Base-by-base conservation (phyloP, 768 basidiomycete genomes). In the Kwoniella botswanensis region DNA sequence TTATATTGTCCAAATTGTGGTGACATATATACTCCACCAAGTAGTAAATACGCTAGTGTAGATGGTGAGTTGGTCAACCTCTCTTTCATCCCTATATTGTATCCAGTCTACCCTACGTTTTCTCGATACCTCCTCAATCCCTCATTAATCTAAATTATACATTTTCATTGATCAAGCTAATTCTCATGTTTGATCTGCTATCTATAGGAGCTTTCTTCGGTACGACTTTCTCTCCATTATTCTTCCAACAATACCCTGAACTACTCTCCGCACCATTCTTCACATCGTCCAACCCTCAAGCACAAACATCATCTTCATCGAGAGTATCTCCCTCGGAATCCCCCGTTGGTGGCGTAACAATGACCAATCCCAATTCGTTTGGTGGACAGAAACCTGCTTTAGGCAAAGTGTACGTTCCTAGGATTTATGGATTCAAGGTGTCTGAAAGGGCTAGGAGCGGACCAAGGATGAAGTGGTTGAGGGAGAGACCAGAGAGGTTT, bases 1-100 rank as follows among this genome's bases (percentile, higher is more conserved):
- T 88, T 99, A 54, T 98, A 91, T 84, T 99, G 97, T 84, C 93
- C 97, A 17, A 97, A 94, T 84, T 99, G 97, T 84, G 93, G 95
- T 74, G 97, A 99, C 82, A 92, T 97, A 75, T 99, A 96, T 83
- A 89, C 90, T 0, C 97, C 97, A 3, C 94, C 96, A 7, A 94
- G 93, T 85, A 94, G 92, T 83, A 89, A 95, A 71, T 99, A 94
- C 84, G 92, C 93, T 80, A 92, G 92, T 46, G 93, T 99, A 42
- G 97, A 99, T 84, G 97, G 95, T 93, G 79, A 77, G 90, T 85
- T 53, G 26, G 9, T 35, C 4, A 4, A 35, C 35, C 35, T 35
- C 35, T 35, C 35, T 35, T 1, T 35, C 35, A 35, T 35, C 7
- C 7, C 35, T 35, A 35, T 35, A 35, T 35, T 6, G 26, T 18